Conservation (phyloP, 2,329 filamentous ascomycete genomes). For the Alternaria dauci region DNA sequence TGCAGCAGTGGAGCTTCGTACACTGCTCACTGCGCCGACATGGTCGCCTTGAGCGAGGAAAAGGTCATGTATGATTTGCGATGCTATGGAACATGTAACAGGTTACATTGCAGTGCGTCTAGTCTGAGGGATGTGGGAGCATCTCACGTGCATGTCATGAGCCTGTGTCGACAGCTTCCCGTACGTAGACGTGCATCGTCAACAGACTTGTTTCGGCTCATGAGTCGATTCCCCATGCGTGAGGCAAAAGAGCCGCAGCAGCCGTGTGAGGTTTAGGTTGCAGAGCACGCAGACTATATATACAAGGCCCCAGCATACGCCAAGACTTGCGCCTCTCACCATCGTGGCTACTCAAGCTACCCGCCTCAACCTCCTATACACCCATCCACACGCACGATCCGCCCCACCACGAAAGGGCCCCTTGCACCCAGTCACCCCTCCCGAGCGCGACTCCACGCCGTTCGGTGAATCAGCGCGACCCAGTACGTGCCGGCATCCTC, state of each 20-base stretch:
- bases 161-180: constrained; percentile 1
- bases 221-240: not conserved
- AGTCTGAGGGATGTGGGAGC: not conserved
- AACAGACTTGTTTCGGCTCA: not conserved
- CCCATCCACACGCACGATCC: constrained; percentile 40
- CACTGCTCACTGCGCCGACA: not conserved
- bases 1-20: not conserved
- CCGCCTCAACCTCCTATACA: constrained; percentile 31
- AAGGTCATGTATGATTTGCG: not conserved
- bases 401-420: constrained; percentile 43
- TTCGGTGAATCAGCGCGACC: constrained; percentile 36
- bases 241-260: constrained; percentile 3
- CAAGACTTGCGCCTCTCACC: constrained; percentile 32
- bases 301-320: constrained; percentile 23
- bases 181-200: not conserved
- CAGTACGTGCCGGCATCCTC: constrained; percentile 28
- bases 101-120: not conserved
- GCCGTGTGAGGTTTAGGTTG: constrained; percentile 11
- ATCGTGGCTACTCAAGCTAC: constrained; percentile 21
- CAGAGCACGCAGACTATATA: constrained; percentile 9
- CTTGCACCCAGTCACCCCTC: constrained; percentile 31
- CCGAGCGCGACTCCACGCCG: constrained; percentile 35
- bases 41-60: not conserved
- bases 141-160: constrained; percentile 9
- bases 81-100: not conserved